Conservation (phyloP, 2,329 filamentous ascomycete species). For the Coccinonectria pachysandricola region DNA sequence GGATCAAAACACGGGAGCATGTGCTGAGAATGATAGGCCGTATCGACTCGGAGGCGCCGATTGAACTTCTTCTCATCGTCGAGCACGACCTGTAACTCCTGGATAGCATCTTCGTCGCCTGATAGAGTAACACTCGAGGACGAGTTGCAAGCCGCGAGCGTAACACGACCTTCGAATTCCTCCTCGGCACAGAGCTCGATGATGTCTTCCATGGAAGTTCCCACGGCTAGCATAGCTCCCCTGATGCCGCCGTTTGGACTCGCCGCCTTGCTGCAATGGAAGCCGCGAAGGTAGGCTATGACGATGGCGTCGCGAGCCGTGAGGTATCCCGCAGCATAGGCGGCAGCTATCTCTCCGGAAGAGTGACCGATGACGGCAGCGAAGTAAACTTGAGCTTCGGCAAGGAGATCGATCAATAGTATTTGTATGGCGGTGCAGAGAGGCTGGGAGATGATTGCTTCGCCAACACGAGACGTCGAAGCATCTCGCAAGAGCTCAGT, state of each 20-base stretch:
- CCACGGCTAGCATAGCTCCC: slow-evolving; percentile 31
- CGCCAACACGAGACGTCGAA: slow-evolving; percentile 19
- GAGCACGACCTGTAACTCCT: slow-evolving; percentile 20
- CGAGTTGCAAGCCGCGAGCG: neutral
- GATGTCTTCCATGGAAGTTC: too few species aligned
- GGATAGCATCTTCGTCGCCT: slow-evolving; percentile 21
- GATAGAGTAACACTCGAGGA: slow-evolving; percentile 19
- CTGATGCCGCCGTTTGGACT: too few species aligned
- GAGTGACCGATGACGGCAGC: slow-evolving; percentile 26
- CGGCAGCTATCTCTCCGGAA: slow-evolving; percentile 30
- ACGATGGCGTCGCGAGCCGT: slow-evolving; percentile 17
- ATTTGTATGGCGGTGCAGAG: slow-evolving; percentile 34
- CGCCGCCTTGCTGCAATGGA: slow-evolving; percentile 3
- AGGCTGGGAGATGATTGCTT: slow-evolving; percentile 25
- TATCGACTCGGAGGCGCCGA: slow-evolving; percentile 25
- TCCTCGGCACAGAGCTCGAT: too few species aligned
- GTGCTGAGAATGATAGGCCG: slow-evolving; percentile 32
- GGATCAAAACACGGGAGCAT: too few species aligned
- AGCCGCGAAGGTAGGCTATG: slow-evolving; percentile 29
- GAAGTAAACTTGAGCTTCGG: slow-evolving; percentile 19
- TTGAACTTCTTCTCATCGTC: slow-evolving; percentile 20
- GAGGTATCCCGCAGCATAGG: slow-evolving; percentile 17
- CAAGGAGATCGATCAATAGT: slow-evolving; percentile 28
- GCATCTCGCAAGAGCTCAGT: slow-evolving; percentile 12
- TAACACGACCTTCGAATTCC: neutral